Evolutionary conservation across 768 basidiomycete genomes (phyloP), one percentile per base, ranked within the genome.

Genomic region (Naematelia encephala): DNA sequence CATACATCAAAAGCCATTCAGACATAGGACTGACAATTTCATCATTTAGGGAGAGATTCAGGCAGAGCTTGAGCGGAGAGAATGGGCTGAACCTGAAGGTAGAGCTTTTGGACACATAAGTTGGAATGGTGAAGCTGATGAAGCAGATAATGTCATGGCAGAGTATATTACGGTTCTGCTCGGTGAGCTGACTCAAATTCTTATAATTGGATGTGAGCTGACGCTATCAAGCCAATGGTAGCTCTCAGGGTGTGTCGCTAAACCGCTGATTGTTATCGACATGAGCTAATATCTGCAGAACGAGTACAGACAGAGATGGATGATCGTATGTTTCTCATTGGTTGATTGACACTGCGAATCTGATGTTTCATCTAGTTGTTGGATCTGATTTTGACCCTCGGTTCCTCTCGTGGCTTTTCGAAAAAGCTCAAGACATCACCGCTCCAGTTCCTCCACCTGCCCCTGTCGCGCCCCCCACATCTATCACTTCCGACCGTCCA

Each of bases 101-200:
- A 28, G 10, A 19, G 46, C 5, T 8, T 19, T 21, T 10, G 5
- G 46, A 5, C 5, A 19, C 8, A 21, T 19, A 21, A 11, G n/a
- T 21, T 21, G 19, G 19, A 11, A 47, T 21, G 25, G 12, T 29
- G n/a, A 51, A 30, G 46, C 49, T 61, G 28, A 49, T 26, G 26
- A 51, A 5, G 27, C 23, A 72, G 75, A 77, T 57, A 68, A 66
- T 53, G 74, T 75, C 42, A 74, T 77, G 75, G 75, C 75, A 21
- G 75, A 77, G 50, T 77, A 77, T 60, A 66, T 77, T 39, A 75
- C 72, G 0, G 75, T 77, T 14, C 61, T 77, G 44, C 59, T 75
- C 12, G 68, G 73, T 75, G 27, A 69, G 73, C 27, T 43, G 19
- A 25, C 34, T 26, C 19, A 5, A 23, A 30, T 13, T 5, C n/a